Base-by-base conservation (phyloP, 2,329 filamentous ascomycete genomes). In the Trichophyton simii region DNA sequence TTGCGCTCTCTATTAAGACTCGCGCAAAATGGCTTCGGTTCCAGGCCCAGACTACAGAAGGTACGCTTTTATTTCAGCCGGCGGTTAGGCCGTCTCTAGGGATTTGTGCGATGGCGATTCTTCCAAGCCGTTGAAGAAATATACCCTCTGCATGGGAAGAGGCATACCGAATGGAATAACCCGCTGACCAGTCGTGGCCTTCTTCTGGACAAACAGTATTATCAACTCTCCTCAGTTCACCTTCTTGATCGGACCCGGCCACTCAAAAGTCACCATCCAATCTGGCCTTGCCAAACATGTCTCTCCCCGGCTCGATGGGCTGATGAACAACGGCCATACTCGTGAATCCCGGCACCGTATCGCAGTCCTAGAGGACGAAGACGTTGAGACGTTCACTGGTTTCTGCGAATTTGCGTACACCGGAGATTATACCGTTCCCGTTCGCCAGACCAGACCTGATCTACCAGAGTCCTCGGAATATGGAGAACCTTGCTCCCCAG, bases 401-500 rank as follows among this genome's bases (percentile, higher is more conserved):
- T 80, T 81, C 65, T 76, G 73, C 63, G 74, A 80, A 63, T 80
- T 76, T 70, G 77, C 77, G 11, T 81, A 80, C 62, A 79, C 75
- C 0, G 76, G 78, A 8, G 72, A 78, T 59, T 80, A 80, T 63
- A 71, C 66, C 9, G 72, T 75, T 31, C 76, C 72, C 2, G 64
- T 61, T 28, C 69, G 70, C 8, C 57, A 22, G 57, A 15, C 34
- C 64, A 65, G 34, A 64, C 7, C 38, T 22, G n/a, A 59, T 20
- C n/a, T 20, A 54, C 4, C 60, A 57, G 25, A 38, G 36, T 18
- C 31, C 42, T 36, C 61, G 44, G 8, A 60, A 58, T n/a, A 42
- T 57, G 54, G 54, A 55, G 11, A 61, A 22, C 57, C 61, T 28
- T 50, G 42, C 11, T 60, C 64, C 22, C 62, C 64, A 28, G 42